Conservation (phyloP, 305 asterid species). For the Solanum hybrid region DNA sequence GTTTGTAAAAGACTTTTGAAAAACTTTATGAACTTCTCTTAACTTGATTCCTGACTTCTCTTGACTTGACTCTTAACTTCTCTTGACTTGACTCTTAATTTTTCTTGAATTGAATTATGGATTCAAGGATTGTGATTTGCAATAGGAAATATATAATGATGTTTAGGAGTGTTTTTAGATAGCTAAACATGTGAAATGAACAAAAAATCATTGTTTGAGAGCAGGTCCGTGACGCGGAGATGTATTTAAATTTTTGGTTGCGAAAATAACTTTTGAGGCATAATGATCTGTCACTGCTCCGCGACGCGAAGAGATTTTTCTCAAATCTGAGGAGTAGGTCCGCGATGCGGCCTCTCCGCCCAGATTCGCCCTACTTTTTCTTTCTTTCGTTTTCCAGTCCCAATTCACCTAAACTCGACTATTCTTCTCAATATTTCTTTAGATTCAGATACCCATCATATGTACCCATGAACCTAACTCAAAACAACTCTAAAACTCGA, state of each 20-base stretch:
- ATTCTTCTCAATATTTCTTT: too few species aligned
- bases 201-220: too few species aligned
- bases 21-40: neutral
- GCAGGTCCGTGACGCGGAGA: neutral
- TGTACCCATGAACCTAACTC: neutral
- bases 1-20: neutral
- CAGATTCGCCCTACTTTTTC: neutral
- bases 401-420: neutral
- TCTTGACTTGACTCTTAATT: neutral
- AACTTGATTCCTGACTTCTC: neutral
- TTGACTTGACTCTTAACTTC: neutral
- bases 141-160: neutral
- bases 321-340: neutral
- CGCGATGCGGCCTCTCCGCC: neutral
- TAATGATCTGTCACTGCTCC: fast-evolving
- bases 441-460: neutral
- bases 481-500: neutral
- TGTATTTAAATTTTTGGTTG: too few species aligned
- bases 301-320: neutral
- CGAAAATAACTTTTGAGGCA: neutral
- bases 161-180: neutral
- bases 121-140: neutral
- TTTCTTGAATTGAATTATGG: neutral
- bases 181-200: neutral
- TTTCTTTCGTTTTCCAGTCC: neutral